Base-by-base conservation (phyloP, 2,329 filamentous ascomycete species). In the Penicillium carneum region DNA sequence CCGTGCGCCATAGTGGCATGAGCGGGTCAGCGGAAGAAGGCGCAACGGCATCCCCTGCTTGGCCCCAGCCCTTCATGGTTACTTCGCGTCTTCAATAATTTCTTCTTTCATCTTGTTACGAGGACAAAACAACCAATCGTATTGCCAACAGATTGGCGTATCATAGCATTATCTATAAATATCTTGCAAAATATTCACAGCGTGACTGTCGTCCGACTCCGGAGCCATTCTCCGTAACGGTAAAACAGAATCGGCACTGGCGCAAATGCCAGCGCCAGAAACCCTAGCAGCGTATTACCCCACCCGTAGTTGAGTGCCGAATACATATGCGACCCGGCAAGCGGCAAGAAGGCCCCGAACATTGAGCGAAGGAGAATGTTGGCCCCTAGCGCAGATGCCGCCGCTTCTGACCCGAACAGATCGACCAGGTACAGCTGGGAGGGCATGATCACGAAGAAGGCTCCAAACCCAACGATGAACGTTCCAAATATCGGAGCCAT, bases 201-300 rank as follows among this genome's bases (percentile, higher is more conserved):
- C 1, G 5, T 43, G 11, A 43, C 18, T 23, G 11, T 23, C 1
- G 41, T 23, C 41, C 41, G 41, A 43, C 18, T 43, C 29, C 50
- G 39, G 8, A 43, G 50, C 39, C 23, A 43, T 29, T 43, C 29
- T 16, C 61, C 48, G 29, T 53, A 48, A 1, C 29, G 39, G 4
- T 23, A 47, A 43, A 60, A 57, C 2, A 60, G 8, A 16, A 65
- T 54, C 2, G 63, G 59, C 5, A 62, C 34, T 0, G 59, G 59
- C 10, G 63, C 43, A 36, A 62, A 63, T 16, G 61, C 62, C 33
- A 65, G 29, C 23, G 59, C 56, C 5, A 62, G 16, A 20, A 62
- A 65, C n/a, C 57, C 60, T 2, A 65, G 20, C 36, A 64, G 43
- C 29, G 57, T 58, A 31, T 65, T 63, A 7, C 64, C 58, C 63